Conservation (phyloP, 2,329 filamentous ascomycete species). For the Alternaria ventricosa region DNA sequence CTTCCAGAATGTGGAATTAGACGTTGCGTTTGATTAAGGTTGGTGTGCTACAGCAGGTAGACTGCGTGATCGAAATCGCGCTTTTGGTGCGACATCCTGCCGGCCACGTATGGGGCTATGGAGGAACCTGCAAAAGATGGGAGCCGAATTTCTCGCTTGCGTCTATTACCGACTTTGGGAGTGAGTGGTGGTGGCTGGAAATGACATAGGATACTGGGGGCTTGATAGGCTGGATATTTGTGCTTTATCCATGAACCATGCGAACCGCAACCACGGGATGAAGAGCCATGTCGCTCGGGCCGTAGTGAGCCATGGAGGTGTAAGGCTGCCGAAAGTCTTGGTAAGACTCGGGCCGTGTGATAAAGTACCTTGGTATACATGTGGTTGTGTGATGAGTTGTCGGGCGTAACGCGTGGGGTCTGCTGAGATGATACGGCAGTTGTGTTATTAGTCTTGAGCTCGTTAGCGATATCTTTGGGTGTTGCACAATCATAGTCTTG, state of each 20-base stretch:
- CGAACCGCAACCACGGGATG: background rate
- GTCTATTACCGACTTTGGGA: background rate
- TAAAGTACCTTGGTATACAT: conserved; percentile 7
- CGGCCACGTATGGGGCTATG: background rate
- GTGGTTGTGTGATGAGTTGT: conserved; percentile 3
- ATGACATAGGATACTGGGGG: background rate
- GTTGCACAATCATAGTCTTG: background rate
- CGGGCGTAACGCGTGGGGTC: conserved; percentile 9
- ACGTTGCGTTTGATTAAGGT: conserved; percentile 3
- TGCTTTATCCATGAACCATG: conserved; percentile 17
- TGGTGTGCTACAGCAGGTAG: background rate
- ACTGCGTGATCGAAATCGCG: conserved; percentile 5
- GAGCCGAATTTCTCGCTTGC: conserved; percentile 1
- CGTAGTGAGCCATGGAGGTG: background rate
- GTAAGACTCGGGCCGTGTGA: conserved; percentile 20
- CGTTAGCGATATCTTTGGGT: background rate
- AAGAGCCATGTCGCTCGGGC: conserved; percentile 8
- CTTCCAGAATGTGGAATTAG: background rate
- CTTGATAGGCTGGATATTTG: conserved; percentile 11
- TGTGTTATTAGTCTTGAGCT: conserved; percentile 2
- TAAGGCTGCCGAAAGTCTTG: conserved; percentile 4
- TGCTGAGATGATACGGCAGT: conserved; percentile 16
- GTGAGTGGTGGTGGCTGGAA: background rate
- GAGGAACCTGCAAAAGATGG: background rate
- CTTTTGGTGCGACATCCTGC: background rate